These are phyloP conservation scores for Calvatia gigantea DNA, from an alignment of 768 basidiomycete species.

Conservation along the genomic window DNA sequence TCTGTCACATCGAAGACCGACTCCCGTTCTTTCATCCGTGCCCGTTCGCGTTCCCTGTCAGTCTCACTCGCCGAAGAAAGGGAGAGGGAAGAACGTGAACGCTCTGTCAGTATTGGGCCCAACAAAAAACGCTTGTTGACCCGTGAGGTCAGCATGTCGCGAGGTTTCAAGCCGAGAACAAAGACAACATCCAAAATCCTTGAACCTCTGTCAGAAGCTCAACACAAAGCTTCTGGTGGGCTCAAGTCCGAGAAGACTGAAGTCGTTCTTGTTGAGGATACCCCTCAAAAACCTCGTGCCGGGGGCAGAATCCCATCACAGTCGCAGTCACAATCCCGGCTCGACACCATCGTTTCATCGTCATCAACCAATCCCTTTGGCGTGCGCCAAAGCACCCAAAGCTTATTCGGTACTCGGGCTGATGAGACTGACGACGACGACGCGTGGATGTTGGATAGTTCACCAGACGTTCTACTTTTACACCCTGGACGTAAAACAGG, in stretches of 20 bases:
- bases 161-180: slow-evolving; percentile 54
- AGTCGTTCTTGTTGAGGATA: slow-evolving; percentile 15
- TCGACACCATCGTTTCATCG: background rate
- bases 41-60: slow-evolving; percentile 62
- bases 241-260: slow-evolving; percentile 1
- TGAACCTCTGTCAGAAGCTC: background rate
- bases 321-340: slow-evolving; percentile 14
- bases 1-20: slow-evolving; percentile 10
- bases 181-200: slow-evolving; percentile 15
- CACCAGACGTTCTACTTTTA: slow-evolving; percentile 16
- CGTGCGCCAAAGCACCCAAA: background rate
- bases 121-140: slow-evolving; percentile 53
- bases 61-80: slow-evolving; percentile 66
- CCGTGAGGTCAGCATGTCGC: slow-evolving; percentile 76
- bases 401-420: slow-evolving; percentile 2
- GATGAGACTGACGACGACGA: slow-evolving; percentile 16
- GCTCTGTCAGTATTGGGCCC: slow-evolving; percentile 27
- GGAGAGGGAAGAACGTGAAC: slow-evolving; percentile 40
- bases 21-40: slow-evolving; percentile 26
- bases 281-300: slow-evolving; percentile 21
- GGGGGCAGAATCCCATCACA: slow-evolving; percentile 19
- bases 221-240: background rate
- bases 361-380: slow-evolving; percentile 8
- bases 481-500: slow-evolving; percentile 5
- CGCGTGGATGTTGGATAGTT: slow-evolving; percentile 17